Conservation (phyloP, 2,329 filamentous ascomycete species). For the Cryphonectria carpinicola region DNA sequence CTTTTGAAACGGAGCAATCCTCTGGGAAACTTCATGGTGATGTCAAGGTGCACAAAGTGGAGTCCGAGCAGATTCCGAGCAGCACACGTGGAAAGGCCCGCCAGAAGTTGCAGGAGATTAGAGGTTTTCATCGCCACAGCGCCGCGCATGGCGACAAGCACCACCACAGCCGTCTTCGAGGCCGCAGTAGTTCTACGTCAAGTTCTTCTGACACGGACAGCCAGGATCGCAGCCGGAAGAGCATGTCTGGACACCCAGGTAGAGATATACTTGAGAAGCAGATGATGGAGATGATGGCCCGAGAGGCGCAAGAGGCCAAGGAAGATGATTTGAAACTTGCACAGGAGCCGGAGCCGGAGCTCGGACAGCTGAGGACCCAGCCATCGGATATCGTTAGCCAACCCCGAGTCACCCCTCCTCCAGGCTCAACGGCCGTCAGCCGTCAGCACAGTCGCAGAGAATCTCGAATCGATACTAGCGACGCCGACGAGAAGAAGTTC, state of each 20-base stretch:
- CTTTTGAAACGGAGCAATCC: constrained; percentile 32
- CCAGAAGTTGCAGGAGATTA: constrained; percentile 62
- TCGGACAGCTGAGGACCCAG: constrained; percentile 40
- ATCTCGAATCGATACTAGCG: constrained; percentile 46
- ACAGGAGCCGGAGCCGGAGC: constrained; percentile 38
- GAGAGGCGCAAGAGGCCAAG: constrained; percentile 52
- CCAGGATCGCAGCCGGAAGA: constrained; percentile 47
- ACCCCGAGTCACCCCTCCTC: constrained; percentile 34
- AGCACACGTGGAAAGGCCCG: constrained; percentile 63
- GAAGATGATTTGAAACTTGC: constrained; percentile 43
- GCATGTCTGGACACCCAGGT: constrained; percentile 53
- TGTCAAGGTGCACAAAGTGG: constrained; percentile 36
- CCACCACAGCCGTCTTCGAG: constrained; percentile 58
- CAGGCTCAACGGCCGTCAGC: constrained; percentile 37
- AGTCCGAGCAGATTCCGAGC: constrained; percentile 52
- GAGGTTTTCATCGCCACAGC: constrained; percentile 58
- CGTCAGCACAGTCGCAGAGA: constrained; percentile 41
- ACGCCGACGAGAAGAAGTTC: constrained; percentile 41
- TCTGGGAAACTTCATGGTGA: constrained; percentile 33
- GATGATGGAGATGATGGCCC: constrained; percentile 63
- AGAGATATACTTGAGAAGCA: constrained; percentile 63
- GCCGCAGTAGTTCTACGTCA: constrained; percentile 59
- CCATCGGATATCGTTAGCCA: constrained; percentile 40
- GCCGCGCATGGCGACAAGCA: constrained; percentile 38
- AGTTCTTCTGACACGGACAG: constrained; percentile 64